phyloP scores from a whole-genome alignment of 768 basidiomycete genomes.

The Phanerochaete carnosa region DNA sequence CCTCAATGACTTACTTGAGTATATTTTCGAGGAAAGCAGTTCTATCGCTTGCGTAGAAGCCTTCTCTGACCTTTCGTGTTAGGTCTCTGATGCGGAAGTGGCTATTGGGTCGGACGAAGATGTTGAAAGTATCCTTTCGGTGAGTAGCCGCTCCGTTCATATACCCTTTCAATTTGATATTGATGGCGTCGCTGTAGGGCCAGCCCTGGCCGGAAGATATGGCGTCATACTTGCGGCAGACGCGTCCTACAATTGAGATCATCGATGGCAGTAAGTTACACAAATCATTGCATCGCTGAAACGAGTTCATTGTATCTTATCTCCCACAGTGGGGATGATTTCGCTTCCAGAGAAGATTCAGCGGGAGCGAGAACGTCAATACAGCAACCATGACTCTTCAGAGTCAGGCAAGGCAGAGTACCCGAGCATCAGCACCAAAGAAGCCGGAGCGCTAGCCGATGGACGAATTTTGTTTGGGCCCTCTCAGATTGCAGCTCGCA shows the following conservation, averaged over 20 bases:
- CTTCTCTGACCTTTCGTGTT: neutral
- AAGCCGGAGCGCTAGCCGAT: neutral
- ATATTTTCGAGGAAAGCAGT: slow-evolving; percentile 17
- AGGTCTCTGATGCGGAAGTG: slow-evolving; percentile 9
- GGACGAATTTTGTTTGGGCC: neutral
- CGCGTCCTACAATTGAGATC: neutral
- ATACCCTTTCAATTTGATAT: no score
- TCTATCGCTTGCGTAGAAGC: neutral
- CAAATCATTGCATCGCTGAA: neutral
- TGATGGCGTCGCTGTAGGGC: no score
- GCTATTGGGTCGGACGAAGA: slow-evolving; percentile 18
- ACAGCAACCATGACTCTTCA: no score
- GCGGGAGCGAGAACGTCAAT: neutral
- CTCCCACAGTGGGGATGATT: slow-evolving; percentile 1
- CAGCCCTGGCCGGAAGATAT: neutral
- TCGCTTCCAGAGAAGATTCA: neutral
- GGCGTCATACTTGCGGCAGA: neutral
- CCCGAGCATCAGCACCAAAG: neutral
- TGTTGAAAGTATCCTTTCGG: neutral
- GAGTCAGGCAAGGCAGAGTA: neutral
- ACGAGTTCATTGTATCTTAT: no score
- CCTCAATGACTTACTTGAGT: slow-evolving; percentile 19
- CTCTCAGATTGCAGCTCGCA: neutral
- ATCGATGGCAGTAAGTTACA: neutral
- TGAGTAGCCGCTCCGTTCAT: no score